Evolutionary conservation across 208 protist genomes (phyloP).

Genomic region (Wallacemonas sp.): DNA sequence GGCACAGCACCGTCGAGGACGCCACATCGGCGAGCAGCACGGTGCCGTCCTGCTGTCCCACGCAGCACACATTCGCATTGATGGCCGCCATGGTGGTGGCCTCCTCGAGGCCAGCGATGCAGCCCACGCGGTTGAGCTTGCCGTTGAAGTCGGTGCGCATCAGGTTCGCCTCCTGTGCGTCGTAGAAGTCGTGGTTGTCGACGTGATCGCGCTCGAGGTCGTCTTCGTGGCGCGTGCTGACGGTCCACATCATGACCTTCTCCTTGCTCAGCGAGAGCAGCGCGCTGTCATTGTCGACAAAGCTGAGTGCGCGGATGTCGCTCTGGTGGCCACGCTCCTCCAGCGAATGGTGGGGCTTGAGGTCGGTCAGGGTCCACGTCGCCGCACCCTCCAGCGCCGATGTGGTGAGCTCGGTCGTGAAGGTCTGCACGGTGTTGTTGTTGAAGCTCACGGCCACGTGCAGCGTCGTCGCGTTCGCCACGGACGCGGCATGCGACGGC

Average conservation of each 20-base stretch:
- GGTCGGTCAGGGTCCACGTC: constrained; percentile 68
- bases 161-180: constrained; percentile 73
- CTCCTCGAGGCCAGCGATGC: constrained; percentile 40
- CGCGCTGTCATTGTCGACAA: constrained; percentile 82
- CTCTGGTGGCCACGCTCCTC: constrained; percentile 71
- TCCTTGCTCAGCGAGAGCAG: constrained; percentile 83
- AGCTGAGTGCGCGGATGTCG: constrained; percentile 67
- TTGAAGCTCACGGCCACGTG: constrained; percentile 85
- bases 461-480: constrained; percentile 27
- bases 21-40: constrained; percentile 71
- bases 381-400: constrained; percentile 58
- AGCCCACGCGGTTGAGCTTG: constrained; percentile 51
- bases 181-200: constrained; percentile 71
- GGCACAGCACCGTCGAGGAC: constrained; percentile 75
- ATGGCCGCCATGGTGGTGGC: constrained; percentile 67
- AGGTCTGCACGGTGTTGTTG: constrained; percentile 82
- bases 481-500: background rate
- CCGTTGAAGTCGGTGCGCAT: constrained; percentile 51
- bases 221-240: constrained; percentile 40
- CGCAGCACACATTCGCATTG: constrained; percentile 64
- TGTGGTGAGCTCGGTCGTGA: constrained; percentile 63
- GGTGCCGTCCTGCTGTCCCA: constrained; percentile 74
- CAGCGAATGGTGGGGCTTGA: constrained; percentile 57
- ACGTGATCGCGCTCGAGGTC: constrained; percentile 41
- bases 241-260: constrained; percentile 82